Conservation (phyloP, 768 basidiomycete genomes). For the Auriscalpium microsporum region DNA sequence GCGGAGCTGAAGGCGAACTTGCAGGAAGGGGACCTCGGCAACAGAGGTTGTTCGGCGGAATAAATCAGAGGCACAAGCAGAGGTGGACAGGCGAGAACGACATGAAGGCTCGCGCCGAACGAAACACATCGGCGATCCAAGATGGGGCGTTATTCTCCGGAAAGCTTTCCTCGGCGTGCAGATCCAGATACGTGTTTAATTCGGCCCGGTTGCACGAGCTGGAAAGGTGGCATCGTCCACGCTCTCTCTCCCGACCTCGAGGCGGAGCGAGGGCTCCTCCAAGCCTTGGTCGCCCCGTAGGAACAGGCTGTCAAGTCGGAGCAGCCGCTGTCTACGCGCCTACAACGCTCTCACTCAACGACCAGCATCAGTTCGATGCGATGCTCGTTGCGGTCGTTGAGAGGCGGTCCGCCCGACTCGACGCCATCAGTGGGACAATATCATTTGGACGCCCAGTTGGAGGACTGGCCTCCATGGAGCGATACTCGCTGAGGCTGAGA, state of each 20-base stretch:
- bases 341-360: conserved; percentile 67
- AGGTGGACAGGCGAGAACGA: conserved; percentile 72
- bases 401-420: conserved; percentile 68
- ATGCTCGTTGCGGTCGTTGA: conserved; percentile 79
- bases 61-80: conserved; percentile 59
- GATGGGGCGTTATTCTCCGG: conserved; percentile 73
- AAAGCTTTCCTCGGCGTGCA: conserved; percentile 63
- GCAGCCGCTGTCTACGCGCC: conserved; percentile 47
- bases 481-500: conserved; percentile 56
- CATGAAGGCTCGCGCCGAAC: conserved; percentile 61
- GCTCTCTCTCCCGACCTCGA: conserved; percentile 49
- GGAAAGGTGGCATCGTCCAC: conserved; percentile 29
- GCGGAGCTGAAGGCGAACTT: conserved; percentile 77
- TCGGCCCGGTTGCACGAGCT: conserved; percentile 54
- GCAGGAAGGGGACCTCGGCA: conserved; percentile 58
- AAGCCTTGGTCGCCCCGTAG: conserved; percentile 59
- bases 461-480: conserved; percentile 67
- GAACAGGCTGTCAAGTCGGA: conserved; percentile 54
- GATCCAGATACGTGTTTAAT: conserved; percentile 57
- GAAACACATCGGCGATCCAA: conserved; percentile 61
- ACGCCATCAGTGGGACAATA: conserved; percentile 58
- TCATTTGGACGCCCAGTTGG: conserved; percentile 60
- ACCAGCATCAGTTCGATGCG: conserved; percentile 73
- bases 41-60: conserved; percentile 56
- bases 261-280: conserved; percentile 64